Evolutionary conservation across 2,329 filamentous ascomycete genomes (phyloP), one percentile per base, ranked within the genome.

Genomic region (Huntiella decipiens): DNA sequence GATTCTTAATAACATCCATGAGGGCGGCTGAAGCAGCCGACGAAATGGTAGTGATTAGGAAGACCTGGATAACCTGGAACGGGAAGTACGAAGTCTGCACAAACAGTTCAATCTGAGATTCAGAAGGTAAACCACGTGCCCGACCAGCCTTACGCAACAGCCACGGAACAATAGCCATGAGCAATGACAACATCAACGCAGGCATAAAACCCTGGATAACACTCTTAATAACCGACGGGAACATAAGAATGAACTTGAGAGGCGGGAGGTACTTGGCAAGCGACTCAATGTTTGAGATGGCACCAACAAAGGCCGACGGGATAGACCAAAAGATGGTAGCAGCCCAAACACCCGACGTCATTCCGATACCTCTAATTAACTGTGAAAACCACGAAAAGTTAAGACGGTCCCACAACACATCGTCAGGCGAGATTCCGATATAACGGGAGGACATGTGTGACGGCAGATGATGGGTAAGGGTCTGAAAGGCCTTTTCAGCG

Each of bases 361-460:
- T 71, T 38, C 66, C 61, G 54, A 78, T 70, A 56, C 77, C 68
- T 50, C 82, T 76, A 54, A 88, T 59, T 52, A 92, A 69, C 44
- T 79, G 66, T 61, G 87, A 76, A 74, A 79, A 80, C 84, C 83
- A 83, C 46, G 62, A 60, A 47, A 71, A 66, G 11, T 63, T 59
- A 43, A 96, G 64, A 51, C 87, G 92, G 42, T 71, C 70, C 91
- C 91, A 98, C 52, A 95, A 77, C 43, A 96, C 67, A 56, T 96
- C 87, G 4, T 67, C 66, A 0, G 88, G 88, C 45, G 73, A 74
- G 44, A 95, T 68, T 39, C 85, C 86, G 47, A 88, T 87, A 56
- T 79, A 85, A 28, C 85, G 78, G 41, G 86, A 85, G 16, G 80
- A 74, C 79, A 94, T 86, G 60, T 86, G 82, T 37, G 88, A 66